A percentile compares a stretch with the other conserved stretches of the same genome.
Conservation (phyloP, 148 eudicot species). For the Salicornia ramosissima region DNA sequence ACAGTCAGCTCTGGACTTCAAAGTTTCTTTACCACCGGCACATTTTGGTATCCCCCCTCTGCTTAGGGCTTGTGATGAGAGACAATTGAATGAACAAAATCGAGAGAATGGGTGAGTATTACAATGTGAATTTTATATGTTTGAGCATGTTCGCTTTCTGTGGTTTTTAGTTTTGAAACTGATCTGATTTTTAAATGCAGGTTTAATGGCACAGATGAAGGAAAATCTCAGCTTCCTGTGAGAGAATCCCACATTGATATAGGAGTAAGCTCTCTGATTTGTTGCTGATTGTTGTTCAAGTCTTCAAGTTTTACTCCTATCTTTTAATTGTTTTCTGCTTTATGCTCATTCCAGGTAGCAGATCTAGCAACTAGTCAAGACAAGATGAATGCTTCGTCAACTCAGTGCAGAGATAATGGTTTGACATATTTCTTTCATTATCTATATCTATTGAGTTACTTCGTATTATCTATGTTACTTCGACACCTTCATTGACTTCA, state of each 20-base stretch:
- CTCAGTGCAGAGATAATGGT: constrained; percentile 31
- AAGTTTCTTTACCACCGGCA: constrained; percentile 23
- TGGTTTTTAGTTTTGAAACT: not conserved
- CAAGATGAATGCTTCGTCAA: constrained; percentile 13
- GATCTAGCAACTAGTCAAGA: constrained; percentile 17
- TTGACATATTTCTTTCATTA: constrained; percentile 2
- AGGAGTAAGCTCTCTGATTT: constrained; percentile 23
- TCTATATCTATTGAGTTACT: not conserved
- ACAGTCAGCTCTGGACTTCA: constrained; percentile 21
- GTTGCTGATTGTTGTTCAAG: not conserved
- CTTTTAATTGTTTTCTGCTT: not conserved
- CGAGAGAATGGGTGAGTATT: constrained; percentile 23
- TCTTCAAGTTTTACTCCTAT: not conserved
- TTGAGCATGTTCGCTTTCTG: not conserved
- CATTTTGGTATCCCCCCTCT: constrained; percentile 22
- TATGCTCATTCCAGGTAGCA: constrained; percentile 25
- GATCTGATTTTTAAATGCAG: constrained; percentile 18
- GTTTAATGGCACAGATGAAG: constrained; percentile 18
- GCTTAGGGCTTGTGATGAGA: constrained; percentile 24
- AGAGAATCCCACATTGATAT: constrained; percentile 18
- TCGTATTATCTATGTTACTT: too few relatives aligned
- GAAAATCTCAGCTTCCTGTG: constrained; percentile 13
- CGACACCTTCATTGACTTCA: too few relatives aligned
- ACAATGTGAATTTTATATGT: not conserved
- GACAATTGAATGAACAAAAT: constrained; percentile 15